Percentiles rank a stretch among this genome's conserved stretches.
These are phyloP conservation scores for Fusarium guadeloupense DNA, from an alignment of 2,329 filamentous ascomycete genomes.

Conservation along the genomic window DNA sequence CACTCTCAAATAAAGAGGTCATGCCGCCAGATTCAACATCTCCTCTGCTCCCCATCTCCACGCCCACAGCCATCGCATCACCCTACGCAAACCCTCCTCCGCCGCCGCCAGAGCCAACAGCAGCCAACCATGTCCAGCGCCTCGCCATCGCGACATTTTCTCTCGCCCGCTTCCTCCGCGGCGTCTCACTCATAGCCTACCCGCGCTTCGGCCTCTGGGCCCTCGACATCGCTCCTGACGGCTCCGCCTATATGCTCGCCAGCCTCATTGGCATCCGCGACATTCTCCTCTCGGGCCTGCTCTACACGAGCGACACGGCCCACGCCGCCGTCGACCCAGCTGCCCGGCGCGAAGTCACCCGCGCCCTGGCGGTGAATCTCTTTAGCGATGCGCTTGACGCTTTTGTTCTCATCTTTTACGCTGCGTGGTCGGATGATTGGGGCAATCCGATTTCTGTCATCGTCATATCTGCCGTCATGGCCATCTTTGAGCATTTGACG, in stretches of 20 bases:
- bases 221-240: conserved; percentile 43
- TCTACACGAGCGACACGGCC: conserved; percentile 40
- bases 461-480: conserved; percentile 43
- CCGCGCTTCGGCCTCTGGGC: conserved; percentile 44
- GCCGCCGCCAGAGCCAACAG: conserved; percentile 11
- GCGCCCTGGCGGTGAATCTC: conserved; percentile 45
- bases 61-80: conserved; percentile 34
- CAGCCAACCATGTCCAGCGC: conserved; percentile 34
- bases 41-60: conserved; percentile 42
- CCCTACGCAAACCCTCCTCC: conserved; percentile 1
- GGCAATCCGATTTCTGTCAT: conserved; percentile 44
- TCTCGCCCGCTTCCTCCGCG: conserved; percentile 43
- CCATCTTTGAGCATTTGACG: conserved; percentile 46
- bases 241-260: conserved; percentile 44
- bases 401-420: conserved; percentile 48
- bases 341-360: conserved; percentile 42
- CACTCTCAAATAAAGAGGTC: conserved; percentile 13
- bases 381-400: conserved; percentile 49
- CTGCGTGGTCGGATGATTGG: conserved; percentile 45
- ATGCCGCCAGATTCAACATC: conserved; percentile 34
- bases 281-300: conserved; percentile 43
- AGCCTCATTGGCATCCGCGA: conserved; percentile 47
- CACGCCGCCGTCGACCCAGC: conserved; percentile 14
- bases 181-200: conserved; percentile 42
- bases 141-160: conserved; percentile 39